Evolutionary conservation across 495 filamentous ascomycete genomes (phyloP), one percentile per base, ranked within the genome.

Genomic region (Penicillium mononematosum): DNA sequence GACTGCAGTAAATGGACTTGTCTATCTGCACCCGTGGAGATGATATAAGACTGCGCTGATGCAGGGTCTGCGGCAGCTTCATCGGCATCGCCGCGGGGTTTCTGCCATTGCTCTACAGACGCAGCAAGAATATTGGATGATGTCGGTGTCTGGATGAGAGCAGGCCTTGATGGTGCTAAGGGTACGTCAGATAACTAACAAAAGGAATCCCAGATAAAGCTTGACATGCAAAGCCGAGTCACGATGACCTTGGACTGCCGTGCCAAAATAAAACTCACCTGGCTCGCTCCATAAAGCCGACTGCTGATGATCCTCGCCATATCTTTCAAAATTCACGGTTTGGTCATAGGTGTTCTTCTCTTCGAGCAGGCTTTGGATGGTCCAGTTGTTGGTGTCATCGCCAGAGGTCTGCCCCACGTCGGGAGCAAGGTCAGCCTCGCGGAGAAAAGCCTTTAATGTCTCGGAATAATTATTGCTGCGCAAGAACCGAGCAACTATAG

Each of bases 341-440:
- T 84, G 62, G 60, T 89, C 87, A 56, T 81, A 89, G 0, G 72
- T 68, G 58, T 78, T 78, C 69, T 89, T 89, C 67, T 89, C 86
- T 46, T 86, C 78, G 38, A 89, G 73, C 44, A 89, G 70, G 50
- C 77, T 69, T 55, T 89, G 86, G 45, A 89, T 77, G 11, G 86
- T 87, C 62, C 86, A 72, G 45, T 76, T 75, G 42, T 74, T 70
- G 11, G 63, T 66, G 39, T 75, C 80, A 12, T 79, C 76, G 58
- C 76, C 76, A 10, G 62, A 68, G 20, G 53, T 39, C 39, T 75
- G 66, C 59, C 75, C 69, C 61, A 62, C 73, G 58, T 79, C 69
- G 5, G 65, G 59, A 5, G 79, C 68, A 17, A 89, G 75, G 17
- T 77, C 77, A 12, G 86, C 84, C 69, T 89, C 87, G 42, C 73